Evolutionary conservation across 2,329 filamentous ascomycete species (phyloP).

Genomic region (Neurospora crassa): DNA sequence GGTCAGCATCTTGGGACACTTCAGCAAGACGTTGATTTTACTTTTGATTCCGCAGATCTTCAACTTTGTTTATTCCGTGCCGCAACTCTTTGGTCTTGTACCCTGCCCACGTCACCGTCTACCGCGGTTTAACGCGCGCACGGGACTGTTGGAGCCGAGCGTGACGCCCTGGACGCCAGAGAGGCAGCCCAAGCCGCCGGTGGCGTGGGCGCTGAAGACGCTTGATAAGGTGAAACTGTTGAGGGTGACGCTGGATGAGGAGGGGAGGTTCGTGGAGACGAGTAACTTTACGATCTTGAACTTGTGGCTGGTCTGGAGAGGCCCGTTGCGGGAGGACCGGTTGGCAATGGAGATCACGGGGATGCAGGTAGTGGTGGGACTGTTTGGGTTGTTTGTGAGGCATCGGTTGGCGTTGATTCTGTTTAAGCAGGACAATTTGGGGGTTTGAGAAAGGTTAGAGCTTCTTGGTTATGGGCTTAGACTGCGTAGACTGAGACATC

Average conservation of each 20-base stretch:
- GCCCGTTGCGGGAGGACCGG: constrained; percentile 78
- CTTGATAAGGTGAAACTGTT: constrained; percentile 61
- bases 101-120: constrained; percentile 90
- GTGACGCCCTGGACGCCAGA: constrained; percentile 63
- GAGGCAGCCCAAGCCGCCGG: constrained; percentile 55
- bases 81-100: constrained; percentile 82
- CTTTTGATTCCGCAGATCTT: constrained; percentile 89
- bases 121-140: constrained; percentile 77
- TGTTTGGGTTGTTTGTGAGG: constrained; percentile 76
- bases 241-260: constrained; percentile 54
- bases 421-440: constrained; percentile 81
- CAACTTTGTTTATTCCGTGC: constrained; percentile 91
- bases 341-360: constrained; percentile 69
- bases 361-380: constrained; percentile 68
- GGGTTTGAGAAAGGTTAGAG: constrained; percentile 19
- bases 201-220: constrained; percentile 56
- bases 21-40: constrained; percentile 90
- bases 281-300: constrained; percentile 92
- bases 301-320: constrained; percentile 92
- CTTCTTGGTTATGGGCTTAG: background rate
- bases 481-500: background rate
- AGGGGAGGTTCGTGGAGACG: constrained; percentile 65
- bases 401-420: constrained; percentile 80
- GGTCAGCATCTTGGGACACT: constrained; percentile 92
- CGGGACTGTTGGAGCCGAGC: constrained; percentile 78